A percentile compares a stretch with the other conserved stretches of the same genome.
Evolutionary conservation across 345 rosid genomes (phyloP).

Genomic region (Iberis pinnata): DNA sequence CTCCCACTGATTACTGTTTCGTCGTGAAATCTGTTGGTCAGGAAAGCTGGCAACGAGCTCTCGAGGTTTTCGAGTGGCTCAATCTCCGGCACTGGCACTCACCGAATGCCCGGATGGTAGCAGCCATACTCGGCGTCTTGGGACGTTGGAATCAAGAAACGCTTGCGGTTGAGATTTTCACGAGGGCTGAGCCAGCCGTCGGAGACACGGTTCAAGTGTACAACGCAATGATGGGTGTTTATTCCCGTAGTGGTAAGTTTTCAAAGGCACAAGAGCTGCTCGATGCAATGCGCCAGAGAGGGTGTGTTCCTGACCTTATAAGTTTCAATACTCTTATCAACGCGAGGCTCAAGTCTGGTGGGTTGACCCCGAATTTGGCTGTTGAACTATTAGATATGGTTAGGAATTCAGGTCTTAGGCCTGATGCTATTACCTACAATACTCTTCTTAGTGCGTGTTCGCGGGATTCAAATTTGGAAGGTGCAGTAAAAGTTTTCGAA

Average conservation of each 20-base stretch:
- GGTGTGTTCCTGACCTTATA: conserved; percentile 84
- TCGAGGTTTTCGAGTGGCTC: conserved; percentile 94
- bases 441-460: conserved; percentile 93
- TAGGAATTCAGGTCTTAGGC: conserved; percentile 68
- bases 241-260: conserved; percentile 66
- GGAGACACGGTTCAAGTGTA: conserved; percentile 81
- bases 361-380: conserved; percentile 52
- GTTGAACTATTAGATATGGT: conserved; percentile 63
- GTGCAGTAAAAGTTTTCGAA: conserved; percentile 56
- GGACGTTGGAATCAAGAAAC: conserved; percentile 78
- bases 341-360: conserved; percentile 62
- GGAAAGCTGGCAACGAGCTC: conserved; percentile 79
- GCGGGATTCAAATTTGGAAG: conserved; percentile 65
- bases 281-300: conserved; percentile 64
- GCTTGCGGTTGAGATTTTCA: conserved; percentile 70
- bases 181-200: conserved; percentile 47
- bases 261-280: conserved; percentile 60
- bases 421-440: conserved; percentile 85
- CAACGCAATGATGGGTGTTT: conserved; percentile 94
- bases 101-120: conserved; percentile 76
- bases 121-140: conserved; percentile 72
- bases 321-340: conserved; percentile 92
- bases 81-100: conserved; percentile 76
- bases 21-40: conserved; percentile 82
- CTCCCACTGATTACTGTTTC: conserved; percentile 81